Evolutionary conservation across 495 filamentous ascomycete genomes (phyloP).

Genomic region (Coniosporium apollinis): DNA sequence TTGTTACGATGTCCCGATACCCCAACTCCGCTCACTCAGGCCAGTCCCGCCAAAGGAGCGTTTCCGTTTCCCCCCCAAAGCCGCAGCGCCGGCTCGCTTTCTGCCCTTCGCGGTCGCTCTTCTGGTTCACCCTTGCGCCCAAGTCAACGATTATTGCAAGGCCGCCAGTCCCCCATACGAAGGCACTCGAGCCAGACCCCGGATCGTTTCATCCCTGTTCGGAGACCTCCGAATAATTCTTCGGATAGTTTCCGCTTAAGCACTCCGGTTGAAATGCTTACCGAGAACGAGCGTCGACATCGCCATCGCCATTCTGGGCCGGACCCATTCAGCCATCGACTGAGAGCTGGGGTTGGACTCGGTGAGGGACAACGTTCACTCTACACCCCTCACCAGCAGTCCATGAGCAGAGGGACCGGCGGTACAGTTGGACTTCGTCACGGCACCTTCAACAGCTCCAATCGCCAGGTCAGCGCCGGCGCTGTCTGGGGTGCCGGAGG

Average conservation of each 20-base stretch:
- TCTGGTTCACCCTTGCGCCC: background rate
- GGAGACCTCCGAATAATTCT: conserved; percentile 27
- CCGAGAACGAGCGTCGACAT: conserved; percentile 41
- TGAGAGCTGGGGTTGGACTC: conserved; percentile 12
- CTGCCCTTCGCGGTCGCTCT: background rate
- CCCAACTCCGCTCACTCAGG: conserved; percentile 3
- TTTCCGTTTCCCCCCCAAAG: conserved; percentile 1
- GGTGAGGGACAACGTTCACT: conserved; percentile 1
- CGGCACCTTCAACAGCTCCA: background rate
- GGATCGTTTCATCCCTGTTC: conserved; percentile 17
- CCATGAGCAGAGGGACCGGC: background rate
- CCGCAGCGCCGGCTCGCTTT: background rate
- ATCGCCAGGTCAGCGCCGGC: conserved; percentile 41
- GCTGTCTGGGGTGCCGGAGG: conserved; percentile 75
- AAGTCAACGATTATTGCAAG: background rate
- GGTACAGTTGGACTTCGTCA: background rate
- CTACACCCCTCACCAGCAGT: background rate
- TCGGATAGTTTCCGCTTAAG: conserved; percentile 45
- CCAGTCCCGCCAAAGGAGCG: conserved; percentile 7
- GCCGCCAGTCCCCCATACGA: background rate
- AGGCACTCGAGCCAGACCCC: conserved; percentile 1
- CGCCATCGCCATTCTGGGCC: conserved; percentile 37
- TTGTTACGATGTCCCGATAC: too few relatives aligned
- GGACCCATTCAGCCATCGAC: conserved; percentile 47
- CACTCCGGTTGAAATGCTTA: conserved; percentile 44